Conservation (phyloP, 148 eudicot genomes). For the Pouteria glomerata region DNA sequence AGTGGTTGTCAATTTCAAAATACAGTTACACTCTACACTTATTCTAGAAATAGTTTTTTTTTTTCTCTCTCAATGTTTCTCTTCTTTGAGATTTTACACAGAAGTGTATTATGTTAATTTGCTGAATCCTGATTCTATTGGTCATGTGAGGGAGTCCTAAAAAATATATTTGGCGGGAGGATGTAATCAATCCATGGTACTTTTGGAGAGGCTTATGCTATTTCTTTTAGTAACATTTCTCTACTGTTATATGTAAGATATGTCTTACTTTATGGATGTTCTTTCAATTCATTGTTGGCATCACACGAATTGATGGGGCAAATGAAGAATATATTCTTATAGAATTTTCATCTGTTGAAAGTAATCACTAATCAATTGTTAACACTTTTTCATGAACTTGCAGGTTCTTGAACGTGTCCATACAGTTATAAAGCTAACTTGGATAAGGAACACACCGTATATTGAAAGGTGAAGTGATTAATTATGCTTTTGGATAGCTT, state of each 20-base stretch:
- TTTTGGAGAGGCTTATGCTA: neutral
- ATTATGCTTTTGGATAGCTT: neutral
- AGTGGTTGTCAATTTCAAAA: neutral
- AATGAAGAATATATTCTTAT: constrained; percentile 3
- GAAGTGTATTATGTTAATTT: neutral
- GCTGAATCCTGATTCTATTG: neutral
- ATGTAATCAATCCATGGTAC: neutral
- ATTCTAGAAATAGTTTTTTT: neutral
- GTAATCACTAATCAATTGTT: neutral
- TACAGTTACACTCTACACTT: neutral
- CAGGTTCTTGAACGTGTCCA: constrained; percentile 70
- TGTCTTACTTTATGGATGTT: neutral
- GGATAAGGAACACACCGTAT: constrained; percentile 83
- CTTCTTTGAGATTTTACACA: neutral
- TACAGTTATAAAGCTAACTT: constrained; percentile 65
- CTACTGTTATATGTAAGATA: neutral
- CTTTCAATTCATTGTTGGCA: neutral
- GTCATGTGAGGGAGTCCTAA: neutral
- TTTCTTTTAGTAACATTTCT: neutral
- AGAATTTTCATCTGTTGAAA: constrained; percentile 7
- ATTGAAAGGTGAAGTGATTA: constrained; percentile 47
- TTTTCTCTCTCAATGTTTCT: neutral
- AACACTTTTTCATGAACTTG: constrained; percentile 11
- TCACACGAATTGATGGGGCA: constrained; percentile 1
- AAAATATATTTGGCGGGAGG: neutral